Evolutionary conservation across 1,284 basidiomycete genomes (phyloP).

Genomic region (Ustilago nuda): DNA sequence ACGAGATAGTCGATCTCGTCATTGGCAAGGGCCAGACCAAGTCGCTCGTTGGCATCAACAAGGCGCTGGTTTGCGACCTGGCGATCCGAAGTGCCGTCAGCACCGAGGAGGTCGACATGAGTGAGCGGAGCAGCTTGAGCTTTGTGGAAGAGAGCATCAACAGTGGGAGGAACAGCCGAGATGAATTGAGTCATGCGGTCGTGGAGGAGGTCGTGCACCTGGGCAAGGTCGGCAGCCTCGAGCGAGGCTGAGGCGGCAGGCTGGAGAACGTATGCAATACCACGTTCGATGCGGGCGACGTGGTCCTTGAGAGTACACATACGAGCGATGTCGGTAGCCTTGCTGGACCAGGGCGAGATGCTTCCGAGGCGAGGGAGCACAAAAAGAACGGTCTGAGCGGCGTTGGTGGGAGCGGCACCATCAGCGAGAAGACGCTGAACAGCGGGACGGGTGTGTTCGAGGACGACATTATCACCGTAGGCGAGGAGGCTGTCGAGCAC

Average conservation of each 20-base stretch:
- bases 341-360: conserved; percentile 95
- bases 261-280: conserved; percentile 80
- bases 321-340: conserved; percentile 87
- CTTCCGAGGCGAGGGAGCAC: conserved; percentile 69
- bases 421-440: conserved; percentile 68
- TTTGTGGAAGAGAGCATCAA: conserved; percentile 79
- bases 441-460: conserved; percentile 72
- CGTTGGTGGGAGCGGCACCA: conserved; percentile 6
- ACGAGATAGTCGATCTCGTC: conserved; percentile 95
- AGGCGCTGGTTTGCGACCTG: conserved; percentile 71
- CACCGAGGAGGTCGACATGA: conserved; percentile 74
- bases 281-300: conserved; percentile 86
- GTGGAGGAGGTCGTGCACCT: conserved; percentile 54
- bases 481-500: conserved; percentile 82
- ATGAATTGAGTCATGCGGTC: conserved; percentile 96
- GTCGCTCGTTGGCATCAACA: conserved; percentile 80
- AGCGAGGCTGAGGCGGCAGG: conserved; percentile 69
- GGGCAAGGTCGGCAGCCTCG: conserved; percentile 41
- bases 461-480: conserved; percentile 84
- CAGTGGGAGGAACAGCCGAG: conserved; percentile 71
- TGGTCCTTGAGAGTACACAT: conserved; percentile 82
- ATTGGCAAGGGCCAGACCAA: conserved; percentile 88
- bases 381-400: conserved; percentile 71
- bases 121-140: conserved; percentile 78
- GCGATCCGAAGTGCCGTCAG: conserved; percentile 54